Evolutionary conservation across 192 early-diverging fungal genomes (phyloP), one percentile per base, ranked within the genome.

Genomic region (Physocladia obscura): DNA sequence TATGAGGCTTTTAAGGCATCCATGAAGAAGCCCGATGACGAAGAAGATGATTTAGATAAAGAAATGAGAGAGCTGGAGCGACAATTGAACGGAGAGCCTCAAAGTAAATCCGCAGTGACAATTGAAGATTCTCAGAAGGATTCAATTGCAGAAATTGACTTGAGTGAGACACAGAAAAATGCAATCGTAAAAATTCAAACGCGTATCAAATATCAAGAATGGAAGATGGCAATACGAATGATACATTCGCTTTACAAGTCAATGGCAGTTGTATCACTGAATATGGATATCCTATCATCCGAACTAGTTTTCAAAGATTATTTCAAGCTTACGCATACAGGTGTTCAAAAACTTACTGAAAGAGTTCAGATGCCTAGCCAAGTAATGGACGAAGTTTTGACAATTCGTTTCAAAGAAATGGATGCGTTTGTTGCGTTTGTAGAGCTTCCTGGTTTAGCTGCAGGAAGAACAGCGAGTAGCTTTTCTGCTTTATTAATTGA

Each of bases 151-250:
- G 24, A 34, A 22, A 49, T 49, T 31, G 17, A 48, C 4, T 39
- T 61, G 19, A 37, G 49, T 62, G 39, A 37, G 1, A 17, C 22
- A 15, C 65, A 68, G 37, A 55, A 39, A 37, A 26, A 3, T 26
- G 2, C 19, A 5, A 17, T 64, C 4, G 64, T 29, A n/a, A 62
- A 54, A 27, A 51, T 72, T 31, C 57, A 69, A 29, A 49, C 54
- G 3, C 27, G 36, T 22, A 62, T 68, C 49, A 75, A 29, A 50
- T 60, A 76, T 59, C 77, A 87, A 73, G 87, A 90, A 62, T 82
- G 81, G 73, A 74, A 81, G n/a, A 57, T 90, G 54, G 80, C 78
- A 1, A 87, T 87, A 62, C 76, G 84, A 22, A 76, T 89, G 58
- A 62, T 89, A 30, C 87, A 90, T 72, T 80, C 79, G 36, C 57